Percentiles rank a stretch among this genome's conserved stretches.
phyloP scores from a whole-genome alignment of 2,329 filamentous ascomycete species.

The Aspergillus novoparasiticus region DNA sequence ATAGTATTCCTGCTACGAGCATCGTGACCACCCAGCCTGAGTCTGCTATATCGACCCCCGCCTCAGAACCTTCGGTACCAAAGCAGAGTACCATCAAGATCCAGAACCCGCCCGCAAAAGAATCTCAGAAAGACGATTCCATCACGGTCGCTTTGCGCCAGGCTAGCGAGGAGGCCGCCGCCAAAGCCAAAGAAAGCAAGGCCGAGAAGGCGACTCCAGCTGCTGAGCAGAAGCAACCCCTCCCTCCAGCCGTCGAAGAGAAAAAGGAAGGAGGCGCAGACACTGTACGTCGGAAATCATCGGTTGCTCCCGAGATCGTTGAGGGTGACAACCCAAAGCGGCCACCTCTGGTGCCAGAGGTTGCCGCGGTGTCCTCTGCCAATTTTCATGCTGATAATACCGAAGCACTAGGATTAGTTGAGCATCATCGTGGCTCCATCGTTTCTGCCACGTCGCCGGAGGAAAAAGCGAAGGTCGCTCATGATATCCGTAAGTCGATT shows the following conservation, averaged over 20 bases:
- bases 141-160: conserved; percentile 47
- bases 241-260: conserved; percentile 17
- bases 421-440: conserved; percentile 42
- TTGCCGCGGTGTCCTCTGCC: conserved; percentile 40
- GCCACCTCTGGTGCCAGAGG: conserved; percentile 37
- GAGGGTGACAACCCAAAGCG: conserved; percentile 27
- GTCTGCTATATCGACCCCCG: conserved; percentile 27
- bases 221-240: conserved; percentile 17
- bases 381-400: conserved; percentile 43
- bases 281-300: conserved; percentile 27
- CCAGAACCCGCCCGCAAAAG: conserved; percentile 41
- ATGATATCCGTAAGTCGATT: conserved; percentile 43
- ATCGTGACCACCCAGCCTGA: conserved; percentile 25
- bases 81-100: conserved; percentile 45
- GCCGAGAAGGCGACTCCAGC: conserved; percentile 14
- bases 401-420: conserved; percentile 38
- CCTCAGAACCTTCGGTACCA: conserved; percentile 24
- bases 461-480: conserved; percentile 38
- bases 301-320: conserved; percentile 35
- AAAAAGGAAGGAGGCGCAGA: conserved; percentile 20
- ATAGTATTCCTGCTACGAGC: conserved; percentile 35
- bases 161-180: conserved; percentile 44
- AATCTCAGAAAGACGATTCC: conserved; percentile 39
- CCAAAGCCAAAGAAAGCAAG: conserved; percentile 38
- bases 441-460: conserved; percentile 36